phyloP scores from a whole-genome alignment of 108 stramenopile species.

The Fistulifera pelliculosa region DNA sequence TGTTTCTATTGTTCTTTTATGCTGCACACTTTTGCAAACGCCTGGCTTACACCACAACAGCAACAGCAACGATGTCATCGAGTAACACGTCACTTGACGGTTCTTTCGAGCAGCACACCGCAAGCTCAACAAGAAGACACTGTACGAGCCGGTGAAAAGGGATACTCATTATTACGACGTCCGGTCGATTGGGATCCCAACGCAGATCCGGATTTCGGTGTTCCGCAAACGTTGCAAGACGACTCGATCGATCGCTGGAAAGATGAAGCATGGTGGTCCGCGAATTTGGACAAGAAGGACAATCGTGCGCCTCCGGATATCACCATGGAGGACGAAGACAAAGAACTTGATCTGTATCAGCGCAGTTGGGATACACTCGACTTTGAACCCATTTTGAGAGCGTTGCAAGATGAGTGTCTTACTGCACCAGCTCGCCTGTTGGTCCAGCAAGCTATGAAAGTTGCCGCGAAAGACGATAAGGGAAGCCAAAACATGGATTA shows the following conservation, averaged over 20 bases:
- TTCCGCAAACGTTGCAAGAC: constrained; percentile 36
- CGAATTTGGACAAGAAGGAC: constrained; percentile 7
- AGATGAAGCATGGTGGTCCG: constrained; percentile 17
- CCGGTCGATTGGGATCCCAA: constrained; percentile 62
- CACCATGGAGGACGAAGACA: constrained; percentile 10
- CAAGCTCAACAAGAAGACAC: neutral
- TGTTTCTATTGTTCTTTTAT: no score
- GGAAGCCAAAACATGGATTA: constrained; percentile 7
- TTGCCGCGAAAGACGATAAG: neutral
- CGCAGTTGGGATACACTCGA: constrained; percentile 67
- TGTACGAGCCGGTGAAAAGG: constrained; percentile 51
- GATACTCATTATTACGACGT: constrained; percentile 62
- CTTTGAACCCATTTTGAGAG: constrained; percentile 47
- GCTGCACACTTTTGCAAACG: no score
- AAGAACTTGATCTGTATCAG: constrained; percentile 44
- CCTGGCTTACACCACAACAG: no score
- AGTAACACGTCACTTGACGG: no score
- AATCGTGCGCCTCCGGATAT: constrained; percentile 3
- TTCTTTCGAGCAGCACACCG: neutral
- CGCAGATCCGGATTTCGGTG: constrained; percentile 46
- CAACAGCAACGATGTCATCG: no score
- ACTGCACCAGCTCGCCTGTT: constrained; percentile 40
- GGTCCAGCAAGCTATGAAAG: constrained; percentile 16
- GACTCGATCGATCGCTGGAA: constrained; percentile 12
- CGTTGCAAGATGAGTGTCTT: constrained; percentile 40